These are phyloP conservation scores for Penicillium sp. DNA, from an alignment of 2,329 filamentous ascomycete genomes.

Conservation along the genomic window DNA sequence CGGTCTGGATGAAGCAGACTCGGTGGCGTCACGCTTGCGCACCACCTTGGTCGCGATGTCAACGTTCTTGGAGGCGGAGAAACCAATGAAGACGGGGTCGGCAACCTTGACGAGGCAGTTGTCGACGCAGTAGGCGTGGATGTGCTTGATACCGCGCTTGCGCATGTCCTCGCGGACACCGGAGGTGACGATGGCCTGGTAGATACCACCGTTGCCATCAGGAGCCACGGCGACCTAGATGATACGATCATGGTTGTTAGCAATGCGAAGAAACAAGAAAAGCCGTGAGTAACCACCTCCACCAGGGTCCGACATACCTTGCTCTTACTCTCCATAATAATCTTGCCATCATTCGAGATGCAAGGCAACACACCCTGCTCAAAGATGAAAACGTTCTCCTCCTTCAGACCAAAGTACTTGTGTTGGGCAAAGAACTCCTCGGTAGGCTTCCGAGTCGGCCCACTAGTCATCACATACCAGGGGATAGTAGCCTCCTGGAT, in stretches of 20 bases:
- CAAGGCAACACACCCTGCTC: slow-evolving; percentile 97
- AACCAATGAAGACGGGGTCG: slow-evolving; percentile 93
- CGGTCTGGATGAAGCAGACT: no score
- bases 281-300: background rate
- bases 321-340: slow-evolving; percentile 85
- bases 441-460: slow-evolving; percentile 88
- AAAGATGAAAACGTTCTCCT: slow-evolving; percentile 87
- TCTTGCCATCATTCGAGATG: slow-evolving; percentile 97
- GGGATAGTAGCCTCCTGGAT: slow-evolving; percentile 70
- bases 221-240: slow-evolving; percentile 81
- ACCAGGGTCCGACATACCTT: slow-evolving; percentile 56
- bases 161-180: slow-evolving; percentile 86
- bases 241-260: background rate
- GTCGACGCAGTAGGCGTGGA: slow-evolving; percentile 97
- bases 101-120: slow-evolving; percentile 99
- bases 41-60: slow-evolving; percentile 99
- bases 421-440: slow-evolving; percentile 89
- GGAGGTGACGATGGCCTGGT: slow-evolving; percentile 82
- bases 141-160: slow-evolving; percentile 86
- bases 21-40: slow-evolving; percentile 93
- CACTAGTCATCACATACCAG: slow-evolving; percentile 99
- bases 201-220: slow-evolving; percentile 96
- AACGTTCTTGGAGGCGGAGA: slow-evolving; percentile 82
- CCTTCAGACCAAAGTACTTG: slow-evolving; percentile 84
- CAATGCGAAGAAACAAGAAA: background rate